Conservation (phyloP, 148 eudicot species). For the Pharnaceum exiguum region DNA sequence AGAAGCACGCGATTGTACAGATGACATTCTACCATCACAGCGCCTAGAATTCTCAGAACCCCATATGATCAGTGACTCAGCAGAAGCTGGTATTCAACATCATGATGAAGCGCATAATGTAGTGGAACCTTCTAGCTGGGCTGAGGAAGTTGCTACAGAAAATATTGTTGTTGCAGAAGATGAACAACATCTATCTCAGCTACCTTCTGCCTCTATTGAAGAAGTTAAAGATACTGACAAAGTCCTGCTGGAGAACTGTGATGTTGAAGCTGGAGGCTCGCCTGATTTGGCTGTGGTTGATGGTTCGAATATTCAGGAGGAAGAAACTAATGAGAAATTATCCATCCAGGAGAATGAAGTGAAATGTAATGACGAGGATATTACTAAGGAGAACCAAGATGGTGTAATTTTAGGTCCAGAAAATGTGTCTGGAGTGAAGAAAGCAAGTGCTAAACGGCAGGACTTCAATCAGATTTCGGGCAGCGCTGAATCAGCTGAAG, state of each 20-base stretch:
- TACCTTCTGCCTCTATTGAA: background rate
- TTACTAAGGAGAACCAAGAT: too few relatives aligned
- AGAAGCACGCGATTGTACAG: slow-evolving; percentile 22
- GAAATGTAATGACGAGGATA: too few relatives aligned
- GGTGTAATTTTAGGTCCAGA: background rate
- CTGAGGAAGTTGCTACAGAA: slow-evolving; percentile 12
- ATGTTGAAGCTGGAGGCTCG: slow-evolving; percentile 22
- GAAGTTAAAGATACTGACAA: slow-evolving; percentile 21
- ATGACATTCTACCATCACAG: slow-evolving; percentile 16
- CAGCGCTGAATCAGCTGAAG: slow-evolving; percentile 14
- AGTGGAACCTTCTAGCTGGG: slow-evolving; percentile 18
- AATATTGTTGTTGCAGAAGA: slow-evolving; percentile 25
- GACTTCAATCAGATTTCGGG: slow-evolving; percentile 7
- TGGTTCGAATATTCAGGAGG: slow-evolving; percentile 5
- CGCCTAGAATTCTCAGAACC: slow-evolving; percentile 5
- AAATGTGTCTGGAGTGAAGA: slow-evolving; percentile 1
- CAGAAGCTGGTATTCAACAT: slow-evolving; percentile 12
- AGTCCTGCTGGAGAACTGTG: background rate
- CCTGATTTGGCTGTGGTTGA: background rate
- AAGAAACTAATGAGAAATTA: slow-evolving; percentile 5
- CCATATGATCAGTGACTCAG: slow-evolving; percentile 14
- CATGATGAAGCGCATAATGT: slow-evolving; percentile 12
- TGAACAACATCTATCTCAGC: slow-evolving; percentile 1
- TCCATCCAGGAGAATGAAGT: slow-evolving; percentile 4
- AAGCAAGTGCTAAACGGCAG: background rate